Evolutionary conservation across 148 eudicot species (phyloP).

Genomic region (Rheum nobile): DNA sequence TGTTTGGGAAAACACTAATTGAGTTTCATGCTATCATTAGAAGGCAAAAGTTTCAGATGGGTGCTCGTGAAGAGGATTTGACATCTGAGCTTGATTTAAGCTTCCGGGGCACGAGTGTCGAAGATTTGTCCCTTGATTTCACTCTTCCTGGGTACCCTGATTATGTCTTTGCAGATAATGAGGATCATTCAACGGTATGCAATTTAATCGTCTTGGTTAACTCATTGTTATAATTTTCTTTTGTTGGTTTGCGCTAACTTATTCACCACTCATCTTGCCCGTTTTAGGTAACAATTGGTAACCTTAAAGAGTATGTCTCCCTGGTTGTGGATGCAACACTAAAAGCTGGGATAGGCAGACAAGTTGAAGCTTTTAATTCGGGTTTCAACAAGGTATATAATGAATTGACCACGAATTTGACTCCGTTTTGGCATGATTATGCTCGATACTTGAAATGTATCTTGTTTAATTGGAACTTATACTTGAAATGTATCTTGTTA

Average conservation of each 20-base stretch:
- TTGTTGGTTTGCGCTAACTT: background rate
- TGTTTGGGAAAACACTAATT: slow-evolving; percentile 49
- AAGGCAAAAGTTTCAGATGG: slow-evolving; percentile 32
- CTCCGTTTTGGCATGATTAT: background rate
- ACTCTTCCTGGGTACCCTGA: slow-evolving; percentile 93
- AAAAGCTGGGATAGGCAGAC: slow-evolving; percentile 62
- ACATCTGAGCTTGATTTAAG: slow-evolving; percentile 16
- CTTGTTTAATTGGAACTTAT: background rate
- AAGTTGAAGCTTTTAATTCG: slow-evolving; percentile 86
- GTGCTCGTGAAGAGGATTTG: slow-evolving; percentile 18
- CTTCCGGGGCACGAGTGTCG: slow-evolving; percentile 46
- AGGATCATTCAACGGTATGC: slow-evolving; percentile 45
- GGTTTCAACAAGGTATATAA: slow-evolving; percentile 74
- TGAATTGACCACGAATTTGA: background rate
- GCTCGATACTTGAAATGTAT: too few relatives aligned
- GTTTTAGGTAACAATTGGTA: slow-evolving; percentile 46
- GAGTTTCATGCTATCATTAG: slow-evolving; percentile 78
- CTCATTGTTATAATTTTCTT: background rate
- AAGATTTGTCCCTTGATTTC: slow-evolving; percentile 82
- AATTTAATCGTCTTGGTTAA: slow-evolving; percentile 1
- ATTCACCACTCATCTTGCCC: slow-evolving; percentile 8
- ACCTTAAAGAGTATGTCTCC: slow-evolving; percentile 69
- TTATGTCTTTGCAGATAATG: slow-evolving; percentile 32
- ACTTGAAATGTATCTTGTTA: background rate
- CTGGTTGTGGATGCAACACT: slow-evolving; percentile 74